Base-by-base conservation (phyloP, 352 stramenopile species). In the Phytophthora lateralis region DNA sequence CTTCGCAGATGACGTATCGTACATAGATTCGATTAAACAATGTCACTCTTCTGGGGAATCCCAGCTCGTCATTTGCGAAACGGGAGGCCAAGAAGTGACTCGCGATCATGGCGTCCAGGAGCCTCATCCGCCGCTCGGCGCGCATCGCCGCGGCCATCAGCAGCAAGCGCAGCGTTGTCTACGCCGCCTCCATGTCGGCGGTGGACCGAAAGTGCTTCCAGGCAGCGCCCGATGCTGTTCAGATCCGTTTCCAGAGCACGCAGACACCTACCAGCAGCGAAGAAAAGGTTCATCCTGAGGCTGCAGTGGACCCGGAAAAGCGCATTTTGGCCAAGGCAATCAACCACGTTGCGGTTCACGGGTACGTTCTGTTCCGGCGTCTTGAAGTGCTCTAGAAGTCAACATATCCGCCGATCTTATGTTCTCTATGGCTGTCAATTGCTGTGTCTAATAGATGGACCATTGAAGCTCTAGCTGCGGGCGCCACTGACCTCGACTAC, bases 401-500 rank as follows among this genome's bases (percentile, higher is more conserved):
- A 32, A 56, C 45, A 48, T 54, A 68, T 32, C 17, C 26, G 24
- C 17, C 15, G 20, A 35, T 58, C 30, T 63, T 41, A 52, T 45
- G 3, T 65, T 39, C 10, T 43, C 35, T 46, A 52, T 54, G 30
- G n/a, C n/a, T 34, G 18, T 14, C 38, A 15, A 4, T 30, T 46
- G n/a, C 24, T 67, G 17, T 64, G 20, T 32, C 11, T 39, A 38
- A n/a, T 62, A 95, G 86, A 54, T 95, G 86, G 86, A 89, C 71
- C 18, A 67, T 91, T 17, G 82, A 93, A 29, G 80, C 86, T 39
- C 57, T 95, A 14, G 85, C 79, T 39, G 78, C 78, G n/a, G 84
- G 86, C 20, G 84, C 86, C 8, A 80, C 69, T 15, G 82, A 90
- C 46, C 65, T 78, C 4, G 84, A 81, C 6, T 93, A 82, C 44